These are phyloP conservation scores for Lyophyllum decastes DNA, from an alignment of 768 basidiomycete genomes.

Conservation along the genomic window DNA sequence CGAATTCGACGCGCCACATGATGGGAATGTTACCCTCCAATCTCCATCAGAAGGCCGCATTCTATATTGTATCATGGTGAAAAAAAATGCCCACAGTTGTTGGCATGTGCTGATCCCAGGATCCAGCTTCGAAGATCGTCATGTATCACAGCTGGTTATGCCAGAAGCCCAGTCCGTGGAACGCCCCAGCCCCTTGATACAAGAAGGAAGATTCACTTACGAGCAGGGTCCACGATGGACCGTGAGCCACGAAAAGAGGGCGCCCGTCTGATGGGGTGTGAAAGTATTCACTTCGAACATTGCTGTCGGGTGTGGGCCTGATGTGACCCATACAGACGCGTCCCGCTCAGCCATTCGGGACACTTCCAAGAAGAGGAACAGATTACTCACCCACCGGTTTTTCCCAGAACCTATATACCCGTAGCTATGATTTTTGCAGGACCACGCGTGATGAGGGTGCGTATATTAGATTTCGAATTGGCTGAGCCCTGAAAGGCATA, in stretches of 20 bases:
- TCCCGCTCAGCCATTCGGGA: background rate
- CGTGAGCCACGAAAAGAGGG: constrained; percentile 66
- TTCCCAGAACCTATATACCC: constrained; percentile 64
- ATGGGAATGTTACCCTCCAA: background rate
- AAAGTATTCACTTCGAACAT: constrained; percentile 77
- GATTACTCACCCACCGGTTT: constrained; percentile 54
- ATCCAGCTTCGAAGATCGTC: background rate
- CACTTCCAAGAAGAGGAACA: background rate
- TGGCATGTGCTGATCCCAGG: constrained; percentile 10
- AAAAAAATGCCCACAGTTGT: background rate
- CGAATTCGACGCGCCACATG: background rate
- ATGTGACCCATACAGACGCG: background rate
- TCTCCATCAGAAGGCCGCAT: background rate
- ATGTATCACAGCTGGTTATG: background rate
- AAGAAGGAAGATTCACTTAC: constrained; percentile 38
- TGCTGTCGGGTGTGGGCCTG: constrained; percentile 66
- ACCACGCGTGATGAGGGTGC: background rate
- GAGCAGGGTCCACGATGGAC: constrained; percentile 73
- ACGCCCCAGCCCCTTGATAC: background rate
- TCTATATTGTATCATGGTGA: background rate
- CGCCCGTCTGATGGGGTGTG: constrained; percentile 67
- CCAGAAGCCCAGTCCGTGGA: background rate
- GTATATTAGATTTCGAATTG: background rate
- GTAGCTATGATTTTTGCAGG: constrained; percentile 39
- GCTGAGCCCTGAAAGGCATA: background rate